phyloP scores from a whole-genome alignment of 768 basidiomycete genomes.

The Scleroderma bovista region DNA sequence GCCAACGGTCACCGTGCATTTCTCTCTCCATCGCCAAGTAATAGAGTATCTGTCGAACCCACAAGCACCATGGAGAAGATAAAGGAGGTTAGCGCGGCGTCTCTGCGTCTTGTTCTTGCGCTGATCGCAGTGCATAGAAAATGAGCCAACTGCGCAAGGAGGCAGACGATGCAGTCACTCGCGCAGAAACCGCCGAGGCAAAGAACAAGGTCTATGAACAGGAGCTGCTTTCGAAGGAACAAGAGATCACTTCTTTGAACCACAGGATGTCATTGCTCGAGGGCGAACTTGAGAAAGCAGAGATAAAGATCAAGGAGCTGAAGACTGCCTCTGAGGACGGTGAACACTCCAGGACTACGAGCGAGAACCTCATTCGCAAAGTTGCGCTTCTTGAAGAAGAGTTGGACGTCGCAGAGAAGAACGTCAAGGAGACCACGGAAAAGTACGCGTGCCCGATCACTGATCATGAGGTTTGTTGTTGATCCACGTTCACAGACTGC shows the following conservation, averaged over 20 bases:
- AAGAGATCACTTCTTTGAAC: conserved; percentile 75
- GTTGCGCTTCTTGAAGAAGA: conserved; percentile 92
- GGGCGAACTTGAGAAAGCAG: conserved; percentile 62
- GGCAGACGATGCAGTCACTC: conserved; percentile 72
- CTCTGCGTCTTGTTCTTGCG: not conserved
- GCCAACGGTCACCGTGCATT: conserved; percentile 7
- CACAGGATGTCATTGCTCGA: conserved; percentile 68
- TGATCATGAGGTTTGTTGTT: conserved; percentile 13
- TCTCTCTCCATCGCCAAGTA: conserved; percentile 6
- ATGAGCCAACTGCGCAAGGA: conserved; percentile 73
- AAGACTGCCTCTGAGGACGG: conserved; percentile 65
- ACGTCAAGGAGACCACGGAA: conserved; percentile 92
- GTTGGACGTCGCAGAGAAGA: conserved; percentile 93
- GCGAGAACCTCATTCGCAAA: conserved; percentile 75
- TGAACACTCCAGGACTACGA: conserved; percentile 63
- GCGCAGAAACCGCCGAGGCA: conserved; percentile 84
- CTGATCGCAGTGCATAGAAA: conserved; percentile 43
- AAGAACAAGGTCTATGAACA: conserved; percentile 80
- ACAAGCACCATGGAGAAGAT: conserved; percentile 41
- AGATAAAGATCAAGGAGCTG: conserved; percentile 54
- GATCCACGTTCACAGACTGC: conserved; percentile 52
- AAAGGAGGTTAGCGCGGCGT: conserved; percentile 32
- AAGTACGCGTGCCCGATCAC: conserved; percentile 52
- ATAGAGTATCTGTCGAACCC: conserved; percentile 2
- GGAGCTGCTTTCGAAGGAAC: conserved; percentile 71